A percentile compares a stretch with the other conserved stretches of the same genome.
phyloP scores from a whole-genome alignment of 164 flowering plant species.

The Chloranthus sessilifolius region DNA sequence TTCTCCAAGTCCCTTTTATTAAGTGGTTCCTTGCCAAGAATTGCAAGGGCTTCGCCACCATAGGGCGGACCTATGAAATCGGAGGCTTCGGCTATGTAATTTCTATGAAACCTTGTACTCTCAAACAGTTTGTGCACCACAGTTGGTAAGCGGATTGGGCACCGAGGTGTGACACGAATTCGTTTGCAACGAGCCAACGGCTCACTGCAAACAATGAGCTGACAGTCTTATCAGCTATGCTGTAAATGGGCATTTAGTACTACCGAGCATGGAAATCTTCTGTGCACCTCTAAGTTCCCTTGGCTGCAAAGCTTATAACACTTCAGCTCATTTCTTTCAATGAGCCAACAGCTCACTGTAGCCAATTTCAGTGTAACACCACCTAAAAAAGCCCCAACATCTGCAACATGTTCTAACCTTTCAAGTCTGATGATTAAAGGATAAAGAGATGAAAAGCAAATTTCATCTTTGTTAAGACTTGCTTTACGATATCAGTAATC shows the following conservation, averaged over 20 bases:
- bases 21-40: constrained; percentile 26
- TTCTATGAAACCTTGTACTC: neutral
- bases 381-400: too few species aligned
- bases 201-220: neutral
- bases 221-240: neutral
- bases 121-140: too few species aligned
- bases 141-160: neutral
- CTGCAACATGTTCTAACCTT: too few species aligned
- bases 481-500: too few species aligned
- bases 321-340: neutral
- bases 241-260: neutral
- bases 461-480: too few species aligned
- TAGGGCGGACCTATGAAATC: constrained; percentile 16
- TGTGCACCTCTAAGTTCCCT: neutral
- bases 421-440: neutral
- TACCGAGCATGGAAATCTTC: neutral
- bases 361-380: too few species aligned
- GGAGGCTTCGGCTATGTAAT: constrained; percentile 23
- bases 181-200: neutral
- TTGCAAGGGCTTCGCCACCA: constrained; percentile 17
- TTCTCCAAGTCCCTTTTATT: constrained; percentile 38
- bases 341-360: neutral
- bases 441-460: too few species aligned
- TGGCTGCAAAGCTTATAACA: too few species aligned
- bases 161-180: neutral